These are phyloP conservation scores for Lentinula lateritia DNA, from an alignment of 768 basidiomycete genomes.

Conservation along the genomic window DNA sequence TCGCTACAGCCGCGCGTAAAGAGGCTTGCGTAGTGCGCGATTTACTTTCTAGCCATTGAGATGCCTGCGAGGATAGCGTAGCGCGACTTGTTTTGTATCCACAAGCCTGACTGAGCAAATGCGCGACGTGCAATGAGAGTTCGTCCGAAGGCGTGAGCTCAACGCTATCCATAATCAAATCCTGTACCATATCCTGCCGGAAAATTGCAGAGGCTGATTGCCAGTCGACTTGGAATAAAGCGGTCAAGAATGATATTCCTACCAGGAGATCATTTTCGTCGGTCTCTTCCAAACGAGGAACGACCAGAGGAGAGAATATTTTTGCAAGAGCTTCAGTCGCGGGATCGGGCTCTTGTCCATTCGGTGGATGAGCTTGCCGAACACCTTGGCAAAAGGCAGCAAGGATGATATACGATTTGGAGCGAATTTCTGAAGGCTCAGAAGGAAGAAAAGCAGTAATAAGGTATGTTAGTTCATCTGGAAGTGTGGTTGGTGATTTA, in stretches of 20 bases:
- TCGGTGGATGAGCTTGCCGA: conserved; percentile 30
- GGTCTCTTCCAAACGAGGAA: conserved; percentile 41
- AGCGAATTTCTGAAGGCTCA: conserved; percentile 37
- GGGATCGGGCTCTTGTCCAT: conserved; percentile 33
- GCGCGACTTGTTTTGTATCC: conserved; percentile 70
- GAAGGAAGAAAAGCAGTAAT: conserved; percentile 48
- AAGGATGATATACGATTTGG: conserved; percentile 68
- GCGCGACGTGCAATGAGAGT: conserved; percentile 59
- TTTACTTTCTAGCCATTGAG: conserved; percentile 64
- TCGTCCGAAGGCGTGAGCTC: conserved; percentile 52
- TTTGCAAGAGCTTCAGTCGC: conserved; percentile 45
- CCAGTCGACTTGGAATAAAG: conserved; percentile 81
- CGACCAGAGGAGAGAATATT: conserved; percentile 45
- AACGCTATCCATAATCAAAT: conserved; percentile 61
- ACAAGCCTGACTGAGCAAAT: conserved; percentile 69
- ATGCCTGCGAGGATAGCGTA: conserved; percentile 48
- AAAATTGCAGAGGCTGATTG: conserved; percentile 62
- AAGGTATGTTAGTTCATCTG: conserved; percentile 51
- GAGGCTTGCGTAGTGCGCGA: conserved; percentile 42
- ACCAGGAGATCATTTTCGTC: conserved; percentile 46
- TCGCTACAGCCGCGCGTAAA: conserved; percentile 58
- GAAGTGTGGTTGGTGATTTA: conserved; percentile 20
- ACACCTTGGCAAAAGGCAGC: conserved; percentile 64
- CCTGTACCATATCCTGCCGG: conserved; percentile 53
- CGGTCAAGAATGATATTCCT: conserved; percentile 65